Evolutionary conservation across 257 asterid genomes (phyloP), one percentile per base, ranked within the genome.

Genomic region (Solanum pinnatisectum): DNA sequence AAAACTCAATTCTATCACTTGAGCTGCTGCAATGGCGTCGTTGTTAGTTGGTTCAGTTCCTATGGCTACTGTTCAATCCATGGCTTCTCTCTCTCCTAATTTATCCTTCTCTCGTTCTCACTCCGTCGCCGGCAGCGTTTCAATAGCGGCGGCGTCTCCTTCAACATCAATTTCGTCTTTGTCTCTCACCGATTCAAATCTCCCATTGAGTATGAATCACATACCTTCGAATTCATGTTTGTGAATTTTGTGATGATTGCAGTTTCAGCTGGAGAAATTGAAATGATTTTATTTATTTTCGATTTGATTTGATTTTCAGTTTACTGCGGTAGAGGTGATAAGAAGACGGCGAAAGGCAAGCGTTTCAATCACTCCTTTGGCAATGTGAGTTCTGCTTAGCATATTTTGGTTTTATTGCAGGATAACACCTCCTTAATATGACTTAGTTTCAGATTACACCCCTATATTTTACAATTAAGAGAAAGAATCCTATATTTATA

Each of bases 281-380:
- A 30, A 70, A 32, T 32, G 0, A 14, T 63, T 63, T 63, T 32
- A 13, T 70, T 33, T 71, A 33, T 33, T 33, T 42, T 73, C 14
- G 40, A 33, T 39, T 36, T 73, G 6, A 32, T 88, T 52, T 88
- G 81, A 13, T 49, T 49, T 40, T 87, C 95, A 95, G 99, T 96
- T 90, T 92, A 92, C 87, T 97, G 99, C 88, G 99, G 99, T 56
- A 92, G 99, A 93, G 99, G 99, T 7, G 99, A 97, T 89, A 95
- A 89, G 94, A 97, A 96, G 92, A 97, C 98, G 30, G 99, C 98
- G 4, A 91, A 92, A 92, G 99, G 99, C 87, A 97, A 97, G 94
- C 96, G 99, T 20, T 97, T 97, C 93, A 96, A 92, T 88, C 98
- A 94, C 92, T 97, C 99, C 46, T 97, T 93, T 56, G 99, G 99